Evolutionary conservation across 2,329 filamentous ascomycete species (phyloP).

Genomic region (Colletotrichum simmondsii): DNA sequence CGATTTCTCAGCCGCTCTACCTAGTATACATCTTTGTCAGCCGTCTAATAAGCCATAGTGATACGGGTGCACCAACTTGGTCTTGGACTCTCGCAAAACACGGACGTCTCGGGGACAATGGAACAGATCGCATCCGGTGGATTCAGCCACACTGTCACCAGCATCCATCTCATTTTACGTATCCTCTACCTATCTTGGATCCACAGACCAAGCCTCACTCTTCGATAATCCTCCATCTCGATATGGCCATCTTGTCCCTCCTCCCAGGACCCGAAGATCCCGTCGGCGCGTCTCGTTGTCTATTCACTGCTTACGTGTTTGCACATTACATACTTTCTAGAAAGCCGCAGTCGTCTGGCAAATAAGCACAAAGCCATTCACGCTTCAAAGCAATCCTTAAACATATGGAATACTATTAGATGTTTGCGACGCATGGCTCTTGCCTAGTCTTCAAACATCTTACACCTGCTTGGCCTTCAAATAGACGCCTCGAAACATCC

Average conservation of each 20-base stretch:
- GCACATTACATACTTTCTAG: not conserved
- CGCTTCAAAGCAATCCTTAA: not conserved
- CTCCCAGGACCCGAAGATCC: slow-evolving; percentile 14
- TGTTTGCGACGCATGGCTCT: not conserved
- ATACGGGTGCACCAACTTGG: not conserved
- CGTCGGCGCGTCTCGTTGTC: not conserved
- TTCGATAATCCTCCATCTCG: slow-evolving; percentile 12
- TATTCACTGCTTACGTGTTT: not conserved
- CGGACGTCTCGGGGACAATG: slow-evolving; percentile 1
- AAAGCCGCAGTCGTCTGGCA: not conserved
- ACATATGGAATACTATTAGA: not conserved
- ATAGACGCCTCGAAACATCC: slow-evolving; percentile 8
- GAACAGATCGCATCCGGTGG: not conserved
- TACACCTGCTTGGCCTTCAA: not conserved
- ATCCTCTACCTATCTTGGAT: not conserved
- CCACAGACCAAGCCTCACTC: slow-evolving; percentile 3
- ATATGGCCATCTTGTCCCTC: slow-evolving; percentile 12
- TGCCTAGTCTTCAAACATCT: not conserved
- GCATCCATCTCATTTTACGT: slow-evolving; percentile 6
- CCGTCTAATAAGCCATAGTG: not conserved
- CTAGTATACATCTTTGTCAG: slow-evolving; percentile 16
- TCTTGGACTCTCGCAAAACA: not conserved
- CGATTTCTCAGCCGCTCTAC: slow-evolving; percentile 2
- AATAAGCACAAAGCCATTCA: not conserved
- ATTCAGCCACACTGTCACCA: slow-evolving; percentile 23